Conservation (phyloP, 148 eudicot genomes). For the Arctostaphylos glauca region DNA sequence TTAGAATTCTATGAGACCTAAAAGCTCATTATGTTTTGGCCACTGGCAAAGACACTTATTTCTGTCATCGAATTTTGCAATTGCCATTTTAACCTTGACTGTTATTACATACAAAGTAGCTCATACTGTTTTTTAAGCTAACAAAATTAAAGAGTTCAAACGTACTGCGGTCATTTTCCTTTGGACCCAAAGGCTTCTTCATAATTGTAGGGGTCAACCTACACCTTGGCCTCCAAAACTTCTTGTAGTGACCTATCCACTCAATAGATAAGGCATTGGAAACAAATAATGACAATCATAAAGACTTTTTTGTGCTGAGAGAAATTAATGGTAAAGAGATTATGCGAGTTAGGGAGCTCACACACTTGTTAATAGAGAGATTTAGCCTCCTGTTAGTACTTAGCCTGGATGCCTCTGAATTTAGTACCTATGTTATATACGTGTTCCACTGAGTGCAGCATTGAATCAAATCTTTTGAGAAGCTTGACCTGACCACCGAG, state of each 20-base stretch:
- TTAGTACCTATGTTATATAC: background rate
- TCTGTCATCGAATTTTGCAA: background rate
- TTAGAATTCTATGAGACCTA: background rate
- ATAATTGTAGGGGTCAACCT: background rate
- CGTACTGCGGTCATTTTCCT: background rate
- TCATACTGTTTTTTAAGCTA: background rate
- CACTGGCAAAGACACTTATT: background rate
- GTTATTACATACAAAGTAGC: background rate
- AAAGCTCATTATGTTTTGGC: background rate
- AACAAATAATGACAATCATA: no score
- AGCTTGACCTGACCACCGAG: background rate
- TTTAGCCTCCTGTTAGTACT: background rate
- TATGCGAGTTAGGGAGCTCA: background rate
- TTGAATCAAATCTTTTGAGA: background rate
- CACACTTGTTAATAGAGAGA: background rate
- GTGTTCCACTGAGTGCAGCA: background rate
- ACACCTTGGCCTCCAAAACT: background rate
- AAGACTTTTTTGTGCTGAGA: background rate
- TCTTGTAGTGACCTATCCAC: background rate
- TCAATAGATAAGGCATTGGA: background rate
- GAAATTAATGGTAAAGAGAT: background rate
- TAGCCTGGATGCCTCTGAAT: background rate
- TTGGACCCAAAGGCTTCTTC: background rate
- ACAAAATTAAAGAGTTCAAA: background rate
- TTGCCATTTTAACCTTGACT: background rate